These are phyloP conservation scores for Drechmeria coniospora DNA, from an alignment of 2,329 filamentous ascomycete species.

Conservation along the genomic window DNA sequence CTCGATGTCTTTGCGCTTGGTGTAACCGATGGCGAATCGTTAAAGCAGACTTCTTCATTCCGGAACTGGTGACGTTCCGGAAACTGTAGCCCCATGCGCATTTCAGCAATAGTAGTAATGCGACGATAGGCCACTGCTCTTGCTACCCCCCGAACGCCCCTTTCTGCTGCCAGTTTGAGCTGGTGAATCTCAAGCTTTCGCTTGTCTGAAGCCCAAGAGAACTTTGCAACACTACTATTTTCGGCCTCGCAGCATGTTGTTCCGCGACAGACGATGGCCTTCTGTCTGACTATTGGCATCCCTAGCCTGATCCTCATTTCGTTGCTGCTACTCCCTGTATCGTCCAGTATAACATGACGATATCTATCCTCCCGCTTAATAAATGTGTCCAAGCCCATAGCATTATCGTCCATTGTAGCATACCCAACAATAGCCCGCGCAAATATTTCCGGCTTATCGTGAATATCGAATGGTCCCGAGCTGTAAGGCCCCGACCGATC, in stretches of 20 bases:
- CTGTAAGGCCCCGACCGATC: slow-evolving; percentile 5
- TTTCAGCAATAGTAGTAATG: slow-evolving; percentile 3
- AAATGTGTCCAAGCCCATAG: slow-evolving; percentile 5
- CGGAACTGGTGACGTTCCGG: too few species aligned
- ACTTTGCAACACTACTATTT: slow-evolving; percentile 2
- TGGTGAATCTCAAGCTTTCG: slow-evolving; percentile 1
- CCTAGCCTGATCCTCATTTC: neutral
- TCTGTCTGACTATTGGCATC: neutral
- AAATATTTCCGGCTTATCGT: slow-evolving; percentile 4
- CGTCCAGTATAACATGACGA: neutral
- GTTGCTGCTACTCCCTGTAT: neutral
- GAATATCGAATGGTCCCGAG: slow-evolving; percentile 5
- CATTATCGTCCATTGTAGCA: slow-evolving; percentile 5
- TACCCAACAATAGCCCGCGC: too few species aligned
- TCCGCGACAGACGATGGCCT: neutral
- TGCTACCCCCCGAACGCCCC: slow-evolving; percentile 2
- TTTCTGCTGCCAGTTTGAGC: neutral
- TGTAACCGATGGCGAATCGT: neutral
- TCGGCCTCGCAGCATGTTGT: slow-evolving; percentile 2
- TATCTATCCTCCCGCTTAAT: neutral
- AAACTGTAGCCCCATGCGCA: slow-evolving; percentile 2
- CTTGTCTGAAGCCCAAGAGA: slow-evolving; percentile 3
- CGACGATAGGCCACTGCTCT: neutral
- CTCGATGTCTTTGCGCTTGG: neutral
- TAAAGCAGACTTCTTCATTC: too few species aligned